These are phyloP conservation scores for Russula olivacea DNA, from an alignment of 768 basidiomycete species.

Conservation along the genomic window DNA sequence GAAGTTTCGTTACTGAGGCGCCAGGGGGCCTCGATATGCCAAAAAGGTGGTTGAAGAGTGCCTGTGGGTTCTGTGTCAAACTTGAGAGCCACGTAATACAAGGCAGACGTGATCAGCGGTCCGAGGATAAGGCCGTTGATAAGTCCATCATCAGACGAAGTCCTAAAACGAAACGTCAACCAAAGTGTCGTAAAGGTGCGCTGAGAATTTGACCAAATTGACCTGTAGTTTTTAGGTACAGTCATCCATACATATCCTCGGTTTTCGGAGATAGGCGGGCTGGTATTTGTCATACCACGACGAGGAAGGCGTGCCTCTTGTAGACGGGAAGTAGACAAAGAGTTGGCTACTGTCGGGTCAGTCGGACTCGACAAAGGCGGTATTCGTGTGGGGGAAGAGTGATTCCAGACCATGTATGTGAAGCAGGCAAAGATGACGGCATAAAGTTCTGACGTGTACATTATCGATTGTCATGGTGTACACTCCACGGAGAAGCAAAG, in stretches of 20 bases:
- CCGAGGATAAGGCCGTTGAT: slow-evolving; percentile 79
- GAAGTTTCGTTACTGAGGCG: slow-evolving; percentile 42
- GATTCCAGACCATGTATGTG: slow-evolving; percentile 23
- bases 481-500: neutral
- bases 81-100: slow-evolving; percentile 50
- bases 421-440: slow-evolving; percentile 19
- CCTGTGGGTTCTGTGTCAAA: slow-evolving; percentile 28
- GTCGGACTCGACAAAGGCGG: neutral
- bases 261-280: slow-evolving; percentile 40
- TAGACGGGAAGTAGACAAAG: slow-evolving; percentile 28
- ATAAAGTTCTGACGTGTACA: slow-evolving; percentile 17
- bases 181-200: neutral
- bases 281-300: slow-evolving; percentile 34
- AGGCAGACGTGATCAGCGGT: slow-evolving; percentile 68
- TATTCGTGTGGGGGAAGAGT: slow-evolving; percentile 11
- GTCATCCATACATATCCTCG: slow-evolving; percentile 86
- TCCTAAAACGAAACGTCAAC: slow-evolving; percentile 38
- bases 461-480: neutral
- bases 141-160: slow-evolving; percentile 80
- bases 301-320: slow-evolving; percentile 41
- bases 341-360: slow-evolving; percentile 2
- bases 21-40: slow-evolving; percentile 74
- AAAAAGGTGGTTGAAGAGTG: slow-evolving; percentile 46
- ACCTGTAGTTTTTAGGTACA: slow-evolving; percentile 84
- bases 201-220: slow-evolving; percentile 36